Conservation (phyloP, 2,329 filamentous ascomycete species). For the Orbilia blumenaviensis region DNA sequence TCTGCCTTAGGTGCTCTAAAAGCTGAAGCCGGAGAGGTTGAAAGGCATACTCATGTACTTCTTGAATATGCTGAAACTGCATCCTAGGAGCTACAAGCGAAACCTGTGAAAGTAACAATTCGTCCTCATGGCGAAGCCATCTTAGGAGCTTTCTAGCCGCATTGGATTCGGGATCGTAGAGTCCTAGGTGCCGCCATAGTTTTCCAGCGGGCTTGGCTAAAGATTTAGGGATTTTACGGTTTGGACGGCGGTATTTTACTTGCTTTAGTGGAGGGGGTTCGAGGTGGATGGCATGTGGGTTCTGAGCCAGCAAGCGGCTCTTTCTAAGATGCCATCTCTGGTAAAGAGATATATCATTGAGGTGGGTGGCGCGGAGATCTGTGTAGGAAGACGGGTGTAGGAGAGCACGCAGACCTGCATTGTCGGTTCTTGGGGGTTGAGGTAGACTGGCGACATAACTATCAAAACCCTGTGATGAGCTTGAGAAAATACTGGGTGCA, state of each 20-base stretch:
- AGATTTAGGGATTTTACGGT: background rate
- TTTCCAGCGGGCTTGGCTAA: slow-evolving; percentile 1
- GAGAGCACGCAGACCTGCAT: slow-evolving; percentile 11
- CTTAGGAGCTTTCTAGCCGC: background rate
- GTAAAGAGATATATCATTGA: background rate
- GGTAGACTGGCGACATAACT: background rate
- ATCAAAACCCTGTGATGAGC: background rate
- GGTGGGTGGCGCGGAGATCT: background rate
- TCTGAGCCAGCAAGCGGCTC: background rate
- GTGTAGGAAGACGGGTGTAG: slow-evolving; percentile 8
- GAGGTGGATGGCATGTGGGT: background rate
- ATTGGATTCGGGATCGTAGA: background rate
- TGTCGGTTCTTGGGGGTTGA: background rate
- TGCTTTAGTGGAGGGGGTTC: too few relatives aligned
- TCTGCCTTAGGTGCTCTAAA: background rate
- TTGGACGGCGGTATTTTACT: background rate
- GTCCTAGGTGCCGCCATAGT: slow-evolving; percentile 28
- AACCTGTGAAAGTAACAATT: slow-evolving; percentile 11
- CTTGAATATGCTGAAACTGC: slow-evolving; percentile 5
- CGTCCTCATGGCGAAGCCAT: slow-evolving; percentile 18
- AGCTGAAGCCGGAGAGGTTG: background rate
- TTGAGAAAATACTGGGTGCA: background rate
- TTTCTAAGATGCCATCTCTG: slow-evolving; percentile 5
- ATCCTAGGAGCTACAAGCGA: slow-evolving; percentile 22
- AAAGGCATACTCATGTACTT: slow-evolving; percentile 1